These are phyloP conservation scores for Pseudocercospora macadamiae DNA, from an alignment of 2,329 filamentous ascomycete species.

Conservation along the genomic window DNA sequence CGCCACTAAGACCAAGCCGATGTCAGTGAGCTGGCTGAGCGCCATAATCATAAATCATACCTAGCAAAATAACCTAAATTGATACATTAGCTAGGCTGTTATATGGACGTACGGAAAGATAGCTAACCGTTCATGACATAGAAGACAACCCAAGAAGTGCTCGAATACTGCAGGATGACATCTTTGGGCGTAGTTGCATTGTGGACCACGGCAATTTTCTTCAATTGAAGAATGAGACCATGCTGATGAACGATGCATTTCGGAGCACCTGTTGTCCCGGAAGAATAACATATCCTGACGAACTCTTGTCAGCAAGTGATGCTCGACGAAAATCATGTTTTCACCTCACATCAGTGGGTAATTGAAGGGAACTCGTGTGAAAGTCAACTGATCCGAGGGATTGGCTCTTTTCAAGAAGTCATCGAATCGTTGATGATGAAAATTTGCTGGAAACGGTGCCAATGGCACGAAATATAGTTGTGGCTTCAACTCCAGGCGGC, in stretches of 20 bases:
- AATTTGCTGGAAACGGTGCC: slow-evolving; percentile 25
- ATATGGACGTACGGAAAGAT: background rate
- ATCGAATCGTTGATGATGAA: slow-evolving; percentile 34
- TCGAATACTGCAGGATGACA: slow-evolving; percentile 51
- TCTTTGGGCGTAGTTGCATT: slow-evolving; percentile 46
- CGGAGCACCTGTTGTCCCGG: slow-evolving; percentile 48
- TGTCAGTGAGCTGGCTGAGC: background rate
- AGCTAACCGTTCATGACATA: slow-evolving; percentile 39
- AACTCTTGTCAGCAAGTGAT: background rate
- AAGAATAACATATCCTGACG: slow-evolving; percentile 45
- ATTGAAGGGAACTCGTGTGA: slow-evolving; percentile 45
- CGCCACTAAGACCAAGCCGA: slow-evolving; percentile 31
- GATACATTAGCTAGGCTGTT: background rate
- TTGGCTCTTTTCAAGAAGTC: slow-evolving; percentile 40
- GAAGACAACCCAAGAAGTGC: slow-evolving; percentile 53
- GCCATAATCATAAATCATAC: background rate
- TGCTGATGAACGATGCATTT: slow-evolving; percentile 51
- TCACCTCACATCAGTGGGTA: slow-evolving; percentile 41
- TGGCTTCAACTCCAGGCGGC: slow-evolving; percentile 34
- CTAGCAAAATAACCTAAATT: background rate
- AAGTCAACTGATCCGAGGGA: slow-evolving; percentile 39
- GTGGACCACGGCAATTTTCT: slow-evolving; percentile 50
- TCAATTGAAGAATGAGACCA: slow-evolving; percentile 48
- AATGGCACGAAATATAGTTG: slow-evolving; percentile 36
- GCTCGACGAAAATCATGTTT: background rate